phyloP scores from a whole-genome alignment of 2,329 filamentous ascomycete species.

The Metarhizium album region DNA sequence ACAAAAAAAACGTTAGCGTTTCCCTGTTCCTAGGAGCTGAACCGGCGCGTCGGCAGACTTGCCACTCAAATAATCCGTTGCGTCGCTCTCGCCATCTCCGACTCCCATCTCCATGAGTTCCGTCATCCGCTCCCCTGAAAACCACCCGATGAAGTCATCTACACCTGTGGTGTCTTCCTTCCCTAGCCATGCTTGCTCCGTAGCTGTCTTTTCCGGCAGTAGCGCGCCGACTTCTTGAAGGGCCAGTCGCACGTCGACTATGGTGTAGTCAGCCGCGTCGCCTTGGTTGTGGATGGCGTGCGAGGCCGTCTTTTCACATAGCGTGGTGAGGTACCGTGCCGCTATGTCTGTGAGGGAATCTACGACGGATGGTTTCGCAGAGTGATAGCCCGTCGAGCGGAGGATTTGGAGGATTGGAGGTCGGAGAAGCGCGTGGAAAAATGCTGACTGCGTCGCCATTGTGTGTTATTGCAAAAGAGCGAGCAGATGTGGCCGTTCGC shows the following conservation, averaged over 20 bases:
- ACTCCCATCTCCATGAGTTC: constrained; percentile 76
- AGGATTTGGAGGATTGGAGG: constrained; percentile 85
- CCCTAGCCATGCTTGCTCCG: constrained; percentile 58
- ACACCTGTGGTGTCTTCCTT: constrained; percentile 72
- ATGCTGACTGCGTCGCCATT: constrained; percentile 37
- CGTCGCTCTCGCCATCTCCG: constrained; percentile 52
- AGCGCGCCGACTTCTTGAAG: constrained; percentile 72
- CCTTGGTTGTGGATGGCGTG: constrained; percentile 61
- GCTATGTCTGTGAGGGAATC: constrained; percentile 84
- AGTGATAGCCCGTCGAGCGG: constrained; percentile 81
- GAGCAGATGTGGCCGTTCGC: background rate
- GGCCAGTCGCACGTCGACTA: constrained; percentile 77
- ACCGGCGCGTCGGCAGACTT: constrained; percentile 14
- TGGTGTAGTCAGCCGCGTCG: constrained; percentile 31
- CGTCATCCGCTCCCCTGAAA: constrained; percentile 58
- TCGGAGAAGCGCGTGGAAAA: constrained; percentile 67
- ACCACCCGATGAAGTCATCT: constrained; percentile 71
- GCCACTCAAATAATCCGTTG: constrained; percentile 62
- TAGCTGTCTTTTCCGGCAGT: constrained; percentile 52
- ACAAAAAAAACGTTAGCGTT: background rate
- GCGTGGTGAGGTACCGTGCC: constrained; percentile 64
- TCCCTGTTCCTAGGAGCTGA: background rate
- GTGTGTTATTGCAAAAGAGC: constrained; percentile 6
- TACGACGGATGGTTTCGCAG: constrained; percentile 68
- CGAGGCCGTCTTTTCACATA: constrained; percentile 61